Evolutionary conservation across 2,329 filamentous ascomycete species (phyloP), one percentile per base, ranked within the genome.

Genomic region (Ceratocystiopsis minuta): DNA sequence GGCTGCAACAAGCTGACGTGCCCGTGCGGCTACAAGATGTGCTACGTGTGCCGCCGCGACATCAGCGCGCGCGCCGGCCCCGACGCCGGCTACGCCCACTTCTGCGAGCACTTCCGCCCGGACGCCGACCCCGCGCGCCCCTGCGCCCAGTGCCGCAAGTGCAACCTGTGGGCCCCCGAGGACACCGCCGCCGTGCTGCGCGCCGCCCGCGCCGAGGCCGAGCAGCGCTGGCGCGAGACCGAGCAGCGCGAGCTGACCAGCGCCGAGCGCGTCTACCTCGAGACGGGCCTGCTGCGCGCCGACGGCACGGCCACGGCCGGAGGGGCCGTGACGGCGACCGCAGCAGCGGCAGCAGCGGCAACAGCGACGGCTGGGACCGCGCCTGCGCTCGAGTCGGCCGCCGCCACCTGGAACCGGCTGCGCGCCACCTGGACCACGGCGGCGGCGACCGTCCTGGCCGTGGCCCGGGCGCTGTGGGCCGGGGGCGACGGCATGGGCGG

Each of bases 1-100:
- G 90, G 90, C 53, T 98, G 90, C 70, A 98, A 98, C 66, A 96
- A 96, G 62, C 70, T 98, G 35, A 88, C 85, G 6, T 96, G 90
- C 56, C 78, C 86, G 15, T 98, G 90, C 60, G 90, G 90, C 10
- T 96, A 96, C 61, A 80, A 82, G 51, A 96, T 96, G 88, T 98
- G 90, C 58, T 98, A 98, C 55, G 75, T 96, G 38, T 98, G 90
- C 59, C 82, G 90, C 35, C 79, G 79, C 50, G 78, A 84, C 52
- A 74, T 80, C 38, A 64, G 67, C 43, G 64, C 72, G 39, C 46
- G 51, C 33, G 60, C 52, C 14, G 55, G 53, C 13, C 50, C 55
- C 24, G 60, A 60, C 38, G 79, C 87, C 56, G 87, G 88, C 1
- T 96, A 98, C 58, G 70, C 76, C 34, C 90, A 98, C 59, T 98